These are phyloP conservation scores for Agaricus sinodeliciosus DNA, from an alignment of 768 basidiomycete genomes.

Conservation along the genomic window DNA sequence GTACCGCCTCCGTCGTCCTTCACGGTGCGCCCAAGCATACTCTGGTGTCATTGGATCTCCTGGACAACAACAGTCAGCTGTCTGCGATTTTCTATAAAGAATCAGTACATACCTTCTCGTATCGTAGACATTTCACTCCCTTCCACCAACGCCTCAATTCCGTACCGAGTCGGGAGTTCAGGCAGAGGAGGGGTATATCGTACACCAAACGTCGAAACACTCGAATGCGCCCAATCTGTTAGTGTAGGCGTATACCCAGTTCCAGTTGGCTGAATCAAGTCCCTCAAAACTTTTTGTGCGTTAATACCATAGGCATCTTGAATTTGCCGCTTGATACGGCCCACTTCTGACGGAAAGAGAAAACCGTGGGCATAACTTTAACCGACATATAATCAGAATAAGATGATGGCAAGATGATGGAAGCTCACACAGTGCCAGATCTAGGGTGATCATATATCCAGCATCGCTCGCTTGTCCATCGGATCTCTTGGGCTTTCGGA, in stretches of 20 bases:
- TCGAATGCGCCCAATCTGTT: conserved; percentile 70
- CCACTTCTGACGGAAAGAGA: conserved; percentile 85
- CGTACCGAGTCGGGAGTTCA: conserved; percentile 59
- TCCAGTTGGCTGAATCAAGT: conserved; percentile 18
- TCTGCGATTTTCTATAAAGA: neutral
- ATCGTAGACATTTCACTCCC: conserved; percentile 79
- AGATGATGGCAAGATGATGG: conserved; percentile 4
- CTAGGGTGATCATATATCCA: conserved; percentile 99
- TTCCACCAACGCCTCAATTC: conserved; percentile 90
- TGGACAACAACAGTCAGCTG: conserved; percentile 18
- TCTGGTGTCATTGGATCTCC: conserved; percentile 53
- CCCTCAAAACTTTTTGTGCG: conserved; percentile 23
- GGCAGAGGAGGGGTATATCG: conserved; percentile 65
- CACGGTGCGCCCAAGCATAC: conserved; percentile 66
- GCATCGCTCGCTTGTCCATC: conserved; percentile 90
- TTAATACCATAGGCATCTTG: conserved; percentile 41
- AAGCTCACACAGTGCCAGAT: conserved; percentile 80
- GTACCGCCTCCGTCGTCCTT: conserved; percentile 62
- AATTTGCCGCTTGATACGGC: conserved; percentile 56
- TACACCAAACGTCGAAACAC: conserved; percentile 78
- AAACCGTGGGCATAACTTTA: conserved; percentile 89
- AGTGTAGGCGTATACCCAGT: conserved; percentile 37
- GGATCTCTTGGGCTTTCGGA: conserved; percentile 68
- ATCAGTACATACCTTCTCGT: conserved; percentile 44
- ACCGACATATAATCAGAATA: conserved; percentile 5